These are phyloP conservation scores for Xanthoconium separans DNA, from an alignment of 1,284 basidiomycete genomes.

Conservation along the genomic window DNA sequence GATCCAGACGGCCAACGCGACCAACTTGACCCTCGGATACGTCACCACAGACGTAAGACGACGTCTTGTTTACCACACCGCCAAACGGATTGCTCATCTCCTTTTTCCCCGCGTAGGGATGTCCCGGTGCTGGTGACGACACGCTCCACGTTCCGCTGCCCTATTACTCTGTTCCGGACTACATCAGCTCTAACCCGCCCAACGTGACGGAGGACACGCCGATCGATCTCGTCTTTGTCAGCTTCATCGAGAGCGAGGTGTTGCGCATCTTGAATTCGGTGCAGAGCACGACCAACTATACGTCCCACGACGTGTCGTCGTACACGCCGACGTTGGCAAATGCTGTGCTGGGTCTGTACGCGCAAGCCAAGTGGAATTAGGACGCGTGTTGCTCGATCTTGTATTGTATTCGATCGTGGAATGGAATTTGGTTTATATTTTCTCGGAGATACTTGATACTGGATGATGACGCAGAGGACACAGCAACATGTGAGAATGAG, in stretches of 20 bases:
- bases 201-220: conserved; percentile 46
- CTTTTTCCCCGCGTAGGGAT: conserved; percentile 41
- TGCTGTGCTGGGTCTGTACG: conserved; percentile 59
- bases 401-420: neutral
- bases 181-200: conserved; percentile 57
- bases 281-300: conserved; percentile 51
- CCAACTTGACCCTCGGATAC: conserved; percentile 65
- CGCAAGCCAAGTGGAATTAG: conserved; percentile 59
- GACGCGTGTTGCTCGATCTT: neutral
- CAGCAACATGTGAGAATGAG: too few species aligned
- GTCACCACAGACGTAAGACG: conserved; percentile 66
- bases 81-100: neutral
- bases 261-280: conserved; percentile 54
- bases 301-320: conserved; percentile 45
- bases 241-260: conserved; percentile 59
- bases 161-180: conserved; percentile 53
- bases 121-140: conserved; percentile 74
- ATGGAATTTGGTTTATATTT: neutral
- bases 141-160: conserved; percentile 57
- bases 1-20: conserved; percentile 27
- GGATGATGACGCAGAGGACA: too few species aligned
- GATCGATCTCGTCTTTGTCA: conserved; percentile 69
- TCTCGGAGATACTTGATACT: too few species aligned
- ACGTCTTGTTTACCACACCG: neutral
- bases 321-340: conserved; percentile 55